phyloP scores from a whole-genome alignment of 2,329 filamentous ascomycete species.

The Aspergillus neoniger region DNA sequence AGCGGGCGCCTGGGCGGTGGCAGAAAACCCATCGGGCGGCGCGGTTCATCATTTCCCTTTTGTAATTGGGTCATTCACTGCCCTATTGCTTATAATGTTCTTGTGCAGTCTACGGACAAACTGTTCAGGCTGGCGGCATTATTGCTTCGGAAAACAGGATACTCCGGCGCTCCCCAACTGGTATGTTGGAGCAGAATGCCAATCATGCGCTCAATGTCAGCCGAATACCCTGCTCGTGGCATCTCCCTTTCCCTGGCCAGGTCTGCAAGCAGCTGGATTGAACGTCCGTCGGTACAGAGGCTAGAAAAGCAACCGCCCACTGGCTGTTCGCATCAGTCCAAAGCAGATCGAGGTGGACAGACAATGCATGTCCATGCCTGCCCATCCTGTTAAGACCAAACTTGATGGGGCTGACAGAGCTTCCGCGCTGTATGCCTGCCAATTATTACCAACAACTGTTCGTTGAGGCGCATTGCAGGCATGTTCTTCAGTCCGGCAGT shows the following conservation, averaged over 20 bases:
- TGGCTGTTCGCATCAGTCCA: too few species aligned
- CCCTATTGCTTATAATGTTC: neutral
- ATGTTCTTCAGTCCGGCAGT: neutral
- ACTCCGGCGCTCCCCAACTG: neutral
- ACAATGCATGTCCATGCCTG: too few species aligned
- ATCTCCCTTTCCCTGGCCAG: neutral
- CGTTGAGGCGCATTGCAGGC: neutral
- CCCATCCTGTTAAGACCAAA: too few species aligned
- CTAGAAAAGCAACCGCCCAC: too few species aligned
- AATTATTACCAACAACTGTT: neutral
- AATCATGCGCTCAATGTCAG: neutral
- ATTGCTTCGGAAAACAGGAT: neutral
- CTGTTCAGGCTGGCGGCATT: too few species aligned
- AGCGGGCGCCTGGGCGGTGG: slow-evolving; percentile 1
- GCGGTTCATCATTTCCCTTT: neutral
- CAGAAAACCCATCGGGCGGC: neutral
- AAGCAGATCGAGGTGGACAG: too few species aligned
- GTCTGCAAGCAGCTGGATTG: too few species aligned
- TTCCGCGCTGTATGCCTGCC: neutral
- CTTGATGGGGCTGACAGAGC: too few species aligned
- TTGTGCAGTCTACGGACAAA: neutral
- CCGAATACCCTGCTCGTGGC: neutral
- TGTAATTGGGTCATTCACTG: neutral
- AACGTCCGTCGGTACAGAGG: too few species aligned
- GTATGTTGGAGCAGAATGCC: neutral